A percentile compares a stretch with the other conserved stretches of the same genome.
phyloP scores from a whole-genome alignment of 2,329 filamentous ascomycete genomes.

The Onygenales sp. region DNA sequence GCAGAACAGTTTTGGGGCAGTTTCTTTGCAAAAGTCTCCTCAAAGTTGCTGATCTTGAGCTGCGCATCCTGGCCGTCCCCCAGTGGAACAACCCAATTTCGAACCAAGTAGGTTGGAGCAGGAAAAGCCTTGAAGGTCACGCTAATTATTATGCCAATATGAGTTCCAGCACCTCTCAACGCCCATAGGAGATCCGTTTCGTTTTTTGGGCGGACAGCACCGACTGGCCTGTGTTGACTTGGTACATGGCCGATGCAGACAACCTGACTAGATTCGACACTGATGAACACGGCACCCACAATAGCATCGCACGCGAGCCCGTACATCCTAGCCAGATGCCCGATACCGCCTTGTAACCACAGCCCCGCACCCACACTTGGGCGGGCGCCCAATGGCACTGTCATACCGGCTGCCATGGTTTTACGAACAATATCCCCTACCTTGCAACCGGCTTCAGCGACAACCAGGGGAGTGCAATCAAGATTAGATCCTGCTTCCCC shows the following conservation, averaged over 20 bases:
- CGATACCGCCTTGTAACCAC: constrained; percentile 58
- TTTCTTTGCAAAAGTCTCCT: constrained; percentile 27
- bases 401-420: constrained; percentile 39
- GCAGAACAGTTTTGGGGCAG: constrained; percentile 39
- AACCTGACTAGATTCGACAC: constrained; percentile 38
- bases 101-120: constrained; percentile 32
- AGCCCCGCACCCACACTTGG: constrained; percentile 55
- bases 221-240: constrained; percentile 30
- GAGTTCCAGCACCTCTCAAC: constrained; percentile 49
- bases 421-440: constrained; percentile 44
- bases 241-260: constrained; percentile 46
- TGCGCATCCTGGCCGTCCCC: constrained; percentile 22
- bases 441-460: constrained; percentile 49
- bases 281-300: constrained; percentile 51
- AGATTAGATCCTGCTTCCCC: constrained; percentile 9
- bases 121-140: constrained; percentile 41
- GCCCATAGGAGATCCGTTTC: constrained; percentile 49
- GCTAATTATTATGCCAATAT: constrained; percentile 49
- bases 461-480: constrained; percentile 28
- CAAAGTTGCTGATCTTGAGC: constrained; percentile 31
- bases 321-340: constrained; percentile 46
- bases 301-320: constrained; percentile 53
- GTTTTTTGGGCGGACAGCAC: constrained; percentile 35
- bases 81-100: constrained; percentile 35
- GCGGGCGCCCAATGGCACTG: constrained; percentile 50